Percentiles rank a stretch among this genome's conserved stretches.
These are phyloP conservation scores for Trichothecium sympodiale DNA, from an alignment of 2,329 filamentous ascomycete genomes.

Conservation along the genomic window DNA sequence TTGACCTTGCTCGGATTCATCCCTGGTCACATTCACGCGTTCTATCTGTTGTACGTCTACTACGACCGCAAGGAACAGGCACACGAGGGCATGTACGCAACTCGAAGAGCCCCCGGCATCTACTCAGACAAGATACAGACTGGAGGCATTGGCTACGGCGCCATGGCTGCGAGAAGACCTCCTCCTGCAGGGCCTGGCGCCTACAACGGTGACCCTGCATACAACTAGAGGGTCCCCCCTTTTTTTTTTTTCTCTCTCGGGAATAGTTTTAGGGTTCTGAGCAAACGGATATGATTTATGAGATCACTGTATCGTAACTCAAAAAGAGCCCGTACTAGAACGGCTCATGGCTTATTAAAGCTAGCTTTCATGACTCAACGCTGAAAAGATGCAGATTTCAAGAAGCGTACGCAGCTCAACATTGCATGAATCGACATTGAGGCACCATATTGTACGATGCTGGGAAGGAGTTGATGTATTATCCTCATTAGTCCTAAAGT, in stretches of 20 bases:
- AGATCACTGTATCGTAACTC: too few relatives aligned
- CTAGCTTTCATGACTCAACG: too few relatives aligned
- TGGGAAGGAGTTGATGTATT: too few relatives aligned
- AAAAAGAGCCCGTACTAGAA: too few relatives aligned
- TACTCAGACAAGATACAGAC: slow-evolving; percentile 64
- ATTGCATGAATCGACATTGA: too few relatives aligned
- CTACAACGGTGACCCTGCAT: neutral
- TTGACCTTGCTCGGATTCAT: slow-evolving; percentile 60
- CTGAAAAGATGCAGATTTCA: too few relatives aligned
- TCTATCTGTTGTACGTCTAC: slow-evolving; percentile 76
- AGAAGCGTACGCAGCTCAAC: too few relatives aligned
- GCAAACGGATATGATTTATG: too few relatives aligned
- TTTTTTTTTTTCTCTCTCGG: neutral
- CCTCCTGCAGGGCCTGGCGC: neutral
- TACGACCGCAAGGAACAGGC: slow-evolving; percentile 60
- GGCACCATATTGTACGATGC: too few relatives aligned
- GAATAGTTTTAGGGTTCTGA: too few relatives aligned
- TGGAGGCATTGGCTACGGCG: slow-evolving; percentile 56
- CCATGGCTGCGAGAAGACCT: slow-evolving; percentile 9
- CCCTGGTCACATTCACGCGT: slow-evolving; percentile 69
- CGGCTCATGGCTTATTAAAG: too few relatives aligned
- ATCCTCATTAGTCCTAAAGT: too few relatives aligned
- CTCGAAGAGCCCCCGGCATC: slow-evolving; percentile 52
- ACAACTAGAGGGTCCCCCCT: slow-evolving; percentile 1
- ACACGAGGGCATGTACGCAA: slow-evolving; percentile 41